Conservation (phyloP, 1,284 basidiomycete genomes). For the Hypsizygus ulmarius region DNA sequence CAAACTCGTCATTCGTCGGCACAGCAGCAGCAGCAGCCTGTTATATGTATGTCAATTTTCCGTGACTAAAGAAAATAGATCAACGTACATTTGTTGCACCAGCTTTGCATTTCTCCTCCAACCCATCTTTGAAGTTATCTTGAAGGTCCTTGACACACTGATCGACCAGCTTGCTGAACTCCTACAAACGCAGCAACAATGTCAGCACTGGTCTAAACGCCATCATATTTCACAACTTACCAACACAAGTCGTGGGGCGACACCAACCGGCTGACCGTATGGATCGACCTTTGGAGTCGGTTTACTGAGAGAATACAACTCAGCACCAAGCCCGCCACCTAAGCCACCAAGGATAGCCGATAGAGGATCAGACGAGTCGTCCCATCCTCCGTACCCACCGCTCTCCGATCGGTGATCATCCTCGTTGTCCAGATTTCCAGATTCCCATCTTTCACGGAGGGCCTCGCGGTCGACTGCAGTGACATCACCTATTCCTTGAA, state of each 20-base stretch:
- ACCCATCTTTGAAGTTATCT: slow-evolving; percentile 47
- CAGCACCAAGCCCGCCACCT: slow-evolving; percentile 26
- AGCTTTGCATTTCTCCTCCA: slow-evolving; percentile 54
- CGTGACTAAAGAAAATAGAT: neutral
- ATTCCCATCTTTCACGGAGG: slow-evolving; percentile 55
- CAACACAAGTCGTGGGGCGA: slow-evolving; percentile 44
- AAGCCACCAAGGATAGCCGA: slow-evolving; percentile 32
- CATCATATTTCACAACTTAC: slow-evolving; percentile 27
- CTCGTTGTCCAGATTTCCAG: slow-evolving; percentile 22
- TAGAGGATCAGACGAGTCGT: slow-evolving; percentile 27
- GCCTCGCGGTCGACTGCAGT: slow-evolving; percentile 46
- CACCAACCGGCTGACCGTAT: slow-evolving; percentile 40
- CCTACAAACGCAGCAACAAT: slow-evolving; percentile 31
- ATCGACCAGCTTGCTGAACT: slow-evolving; percentile 44
- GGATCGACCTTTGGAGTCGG: slow-evolving; percentile 40
- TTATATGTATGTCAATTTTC: neutral
- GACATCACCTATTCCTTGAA: slow-evolving; percentile 49
- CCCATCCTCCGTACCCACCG: slow-evolving; percentile 17
- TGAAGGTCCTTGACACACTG: slow-evolving; percentile 46
- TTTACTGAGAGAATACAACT: slow-evolving; percentile 36
- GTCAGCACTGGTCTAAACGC: neutral
- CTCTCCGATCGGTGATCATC: slow-evolving; percentile 25
- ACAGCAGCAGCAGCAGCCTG: slow-evolving; percentile 51
- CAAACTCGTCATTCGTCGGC: slow-evolving; percentile 47
- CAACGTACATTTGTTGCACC: slow-evolving; percentile 47